Evolutionary conservation across 179 eudicot species (phyloP), one percentile per base, ranked within the genome.

Genomic region (Actinidia arguta): DNA sequence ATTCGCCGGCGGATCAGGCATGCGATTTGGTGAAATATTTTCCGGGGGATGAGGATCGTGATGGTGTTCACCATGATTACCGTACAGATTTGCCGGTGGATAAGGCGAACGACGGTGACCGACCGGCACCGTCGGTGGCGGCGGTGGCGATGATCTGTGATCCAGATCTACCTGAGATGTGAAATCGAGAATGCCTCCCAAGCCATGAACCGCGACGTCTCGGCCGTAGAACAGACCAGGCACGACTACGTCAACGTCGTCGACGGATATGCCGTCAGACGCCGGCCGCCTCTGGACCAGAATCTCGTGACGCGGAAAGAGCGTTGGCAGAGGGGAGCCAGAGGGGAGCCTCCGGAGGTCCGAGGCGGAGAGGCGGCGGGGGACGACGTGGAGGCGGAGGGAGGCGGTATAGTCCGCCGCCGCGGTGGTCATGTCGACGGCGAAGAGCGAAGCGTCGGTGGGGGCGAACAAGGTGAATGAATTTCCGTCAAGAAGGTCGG

Each of bases 391-490:
- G 76, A 59, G 73, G 36, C 86, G 80, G 63, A 31, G 81, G 18
- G 73, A 24, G 42, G 71, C 6, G 73, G 69, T 54, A 81, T 84
- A 84, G 3, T 81, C 81, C 10, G 78, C 20, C 59, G 84, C 78
- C 46, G 84, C 16, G 12, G 55, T 22, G 61, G 64, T 73, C 86
- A 80, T 80, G 83, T 84, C 83, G 62, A 84, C 78, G 3, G 80
- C 55, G 71, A 63, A 79, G 14, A 83, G 82, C 3, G 80, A 58
- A 18, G 86, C 81, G 63, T 84, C 81, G 25, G 72, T 69, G 47
- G 86, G 86, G 6, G 70, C 86, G 48, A 84, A 76, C 44, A 84
- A 81, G 59, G 86, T 84, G 84, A 75, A 84, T 55, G 83, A 76
- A 14, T 16, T 16, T 31, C 75, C 83, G 73, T 55, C 8, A 39